phyloP scores from a whole-genome alignment of 2,329 filamentous ascomycete genomes.

The Neocucurbitaria cava region DNA sequence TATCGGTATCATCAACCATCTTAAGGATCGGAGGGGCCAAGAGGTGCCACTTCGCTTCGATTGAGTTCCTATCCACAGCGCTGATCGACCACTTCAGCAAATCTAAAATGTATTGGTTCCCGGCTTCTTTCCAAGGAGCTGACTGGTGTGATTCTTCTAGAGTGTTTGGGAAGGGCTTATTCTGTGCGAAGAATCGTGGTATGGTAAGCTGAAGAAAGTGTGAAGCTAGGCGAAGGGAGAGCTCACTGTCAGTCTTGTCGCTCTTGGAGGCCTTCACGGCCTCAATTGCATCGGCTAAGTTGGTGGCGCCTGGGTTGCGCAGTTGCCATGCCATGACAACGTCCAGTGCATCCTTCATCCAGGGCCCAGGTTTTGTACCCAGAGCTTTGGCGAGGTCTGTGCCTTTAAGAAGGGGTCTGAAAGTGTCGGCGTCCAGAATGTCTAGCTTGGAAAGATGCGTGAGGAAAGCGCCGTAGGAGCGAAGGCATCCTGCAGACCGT shows the following conservation, averaged over 20 bases:
- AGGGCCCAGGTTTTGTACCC: constrained; percentile 73
- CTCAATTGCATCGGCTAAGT: constrained; percentile 58
- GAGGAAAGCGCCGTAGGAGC: constrained; percentile 63
- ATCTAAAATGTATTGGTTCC: constrained; percentile 59
- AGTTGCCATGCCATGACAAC: constrained; percentile 89
- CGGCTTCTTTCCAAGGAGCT: constrained; percentile 65
- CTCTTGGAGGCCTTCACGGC: constrained; percentile 51
- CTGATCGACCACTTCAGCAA: constrained; percentile 68
- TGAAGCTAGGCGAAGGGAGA: constrained; percentile 57
- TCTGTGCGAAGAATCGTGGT: constrained; percentile 67
- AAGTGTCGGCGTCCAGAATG: constrained; percentile 58
- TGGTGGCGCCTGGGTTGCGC: constrained; percentile 72
- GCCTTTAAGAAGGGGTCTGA: constrained; percentile 71
- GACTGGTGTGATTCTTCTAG: constrained; percentile 65
- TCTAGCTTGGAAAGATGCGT: constrained; percentile 57
- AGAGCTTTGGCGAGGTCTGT: constrained; percentile 73
- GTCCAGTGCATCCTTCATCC: constrained; percentile 82
- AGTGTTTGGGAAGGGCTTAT: constrained; percentile 45
- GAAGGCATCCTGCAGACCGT: constrained; percentile 51
- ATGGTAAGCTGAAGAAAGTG: constrained; percentile 68
- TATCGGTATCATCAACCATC: constrained; percentile 69
- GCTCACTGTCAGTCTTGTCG: constrained; percentile 60
- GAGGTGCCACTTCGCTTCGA: constrained; percentile 69
- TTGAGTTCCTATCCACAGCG: constrained; percentile 56
- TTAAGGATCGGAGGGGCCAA: constrained; percentile 74